A percentile compares a stretch with the other conserved stretches of the same genome.
Conservation (phyloP, 2,329 filamentous ascomycete species). For the Fusarium nanum region DNA sequence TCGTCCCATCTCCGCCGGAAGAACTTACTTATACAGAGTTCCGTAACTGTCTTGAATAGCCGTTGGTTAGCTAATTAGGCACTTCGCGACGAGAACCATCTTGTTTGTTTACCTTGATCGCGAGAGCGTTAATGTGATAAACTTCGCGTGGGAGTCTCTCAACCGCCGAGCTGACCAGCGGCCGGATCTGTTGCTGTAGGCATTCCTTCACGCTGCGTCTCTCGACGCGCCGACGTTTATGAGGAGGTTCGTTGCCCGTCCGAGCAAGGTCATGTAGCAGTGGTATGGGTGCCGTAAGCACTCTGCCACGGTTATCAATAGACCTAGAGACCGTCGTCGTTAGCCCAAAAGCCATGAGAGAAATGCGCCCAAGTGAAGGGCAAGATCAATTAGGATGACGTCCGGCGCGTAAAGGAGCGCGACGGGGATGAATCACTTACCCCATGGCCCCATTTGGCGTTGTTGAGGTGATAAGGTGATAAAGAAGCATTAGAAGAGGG, state of each 20-base stretch:
- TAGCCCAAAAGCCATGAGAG: slow-evolving; percentile 46
- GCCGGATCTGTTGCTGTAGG: slow-evolving; percentile 49
- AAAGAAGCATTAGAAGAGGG: slow-evolving; percentile 6
- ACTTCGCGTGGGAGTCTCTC: slow-evolving; percentile 36
- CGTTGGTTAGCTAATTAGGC: slow-evolving; percentile 12
- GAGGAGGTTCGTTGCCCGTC: slow-evolving; percentile 44
- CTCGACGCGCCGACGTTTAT: slow-evolving; percentile 49
- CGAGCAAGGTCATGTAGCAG: slow-evolving; percentile 12
- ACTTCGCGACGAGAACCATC: background rate
- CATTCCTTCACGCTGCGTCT: slow-evolving; percentile 42
- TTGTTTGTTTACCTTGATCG: slow-evolving; percentile 45
- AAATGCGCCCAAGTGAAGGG: slow-evolving; percentile 5
- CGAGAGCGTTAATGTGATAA: slow-evolving; percentile 47
- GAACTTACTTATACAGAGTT: slow-evolving; percentile 38
- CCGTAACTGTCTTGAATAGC: slow-evolving; percentile 40
- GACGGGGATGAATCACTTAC: slow-evolving; percentile 31
- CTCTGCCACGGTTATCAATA: slow-evolving; percentile 45
- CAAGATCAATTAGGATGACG: slow-evolving; percentile 1
- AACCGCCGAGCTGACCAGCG: slow-evolving; percentile 48
- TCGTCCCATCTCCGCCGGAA: slow-evolving; percentile 45
- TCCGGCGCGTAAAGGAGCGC: slow-evolving; percentile 14
- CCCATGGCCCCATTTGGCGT: slow-evolving; percentile 33
- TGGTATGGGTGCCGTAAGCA: slow-evolving; percentile 22
- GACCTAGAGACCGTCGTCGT: slow-evolving; percentile 43
- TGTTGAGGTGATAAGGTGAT: slow-evolving; percentile 23